Conservation (phyloP, 257 asterid species). For the Anisodus acutangulus region DNA sequence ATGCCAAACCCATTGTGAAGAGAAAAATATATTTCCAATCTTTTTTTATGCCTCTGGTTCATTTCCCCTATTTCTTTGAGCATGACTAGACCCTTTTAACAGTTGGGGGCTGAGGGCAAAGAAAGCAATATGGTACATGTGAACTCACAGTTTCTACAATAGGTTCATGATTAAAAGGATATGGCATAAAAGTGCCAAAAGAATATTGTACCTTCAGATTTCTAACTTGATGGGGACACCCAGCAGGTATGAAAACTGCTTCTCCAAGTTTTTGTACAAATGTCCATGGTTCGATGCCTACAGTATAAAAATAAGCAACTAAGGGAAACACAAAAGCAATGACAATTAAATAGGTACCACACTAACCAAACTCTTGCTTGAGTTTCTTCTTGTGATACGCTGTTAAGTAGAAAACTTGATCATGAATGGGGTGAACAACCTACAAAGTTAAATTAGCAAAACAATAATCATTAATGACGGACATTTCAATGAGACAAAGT, state of each 20-base stretch:
- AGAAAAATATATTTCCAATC: not conserved
- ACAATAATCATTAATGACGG: not conserved
- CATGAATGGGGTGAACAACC: slow-evolving; percentile 87
- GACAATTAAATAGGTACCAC: slow-evolving; percentile 11
- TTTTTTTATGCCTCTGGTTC: not conserved
- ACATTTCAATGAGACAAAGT: not conserved
- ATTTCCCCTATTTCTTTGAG: slow-evolving; percentile 4
- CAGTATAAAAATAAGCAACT: slow-evolving; percentile 25
- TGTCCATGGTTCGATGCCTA: slow-evolving; percentile 91
- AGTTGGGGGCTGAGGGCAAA: not conserved
- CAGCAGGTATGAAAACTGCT: slow-evolving; percentile 86
- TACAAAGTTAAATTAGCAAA: slow-evolving; percentile 33
- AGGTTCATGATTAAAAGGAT: not conserved
- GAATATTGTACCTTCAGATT: slow-evolving; percentile 59
- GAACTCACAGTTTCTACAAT: slow-evolving; percentile 18
- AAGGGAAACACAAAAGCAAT: slow-evolving; percentile 6
- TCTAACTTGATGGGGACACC: slow-evolving; percentile 94
- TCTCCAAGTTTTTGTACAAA: slow-evolving; percentile 87
- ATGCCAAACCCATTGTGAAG: not conserved
- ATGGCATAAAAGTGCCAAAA: slow-evolving; percentile 6
- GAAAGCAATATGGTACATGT: slow-evolving; percentile 18
- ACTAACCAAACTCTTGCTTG: slow-evolving; percentile 70
- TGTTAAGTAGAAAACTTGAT: slow-evolving; percentile 65
- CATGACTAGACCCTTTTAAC: not conserved
- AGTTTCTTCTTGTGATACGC: slow-evolving; percentile 54